Percentiles rank a stretch among this genome's conserved stretches.
Conservation (phyloP, 2,329 filamentous ascomycete genomes). For the Trichoderma pleuroti region DNA sequence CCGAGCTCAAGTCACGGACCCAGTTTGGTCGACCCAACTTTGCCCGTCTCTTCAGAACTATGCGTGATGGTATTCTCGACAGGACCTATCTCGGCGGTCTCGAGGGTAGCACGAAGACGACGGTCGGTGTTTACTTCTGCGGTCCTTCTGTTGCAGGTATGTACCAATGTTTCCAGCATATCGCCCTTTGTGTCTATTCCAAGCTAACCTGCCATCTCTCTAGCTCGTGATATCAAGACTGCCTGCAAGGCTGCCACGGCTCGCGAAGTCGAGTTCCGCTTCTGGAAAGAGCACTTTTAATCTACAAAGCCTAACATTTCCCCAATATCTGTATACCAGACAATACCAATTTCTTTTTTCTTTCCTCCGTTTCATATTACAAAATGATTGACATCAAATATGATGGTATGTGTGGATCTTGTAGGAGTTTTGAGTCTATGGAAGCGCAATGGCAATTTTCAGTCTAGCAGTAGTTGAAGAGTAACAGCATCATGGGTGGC, state of each 20-base stretch:
- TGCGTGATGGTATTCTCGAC: conserved; percentile 84
- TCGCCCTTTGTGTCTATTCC: not conserved
- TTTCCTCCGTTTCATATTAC: not conserved
- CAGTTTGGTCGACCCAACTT: conserved; percentile 97
- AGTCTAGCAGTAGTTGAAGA: not conserved
- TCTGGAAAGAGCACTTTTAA: conserved; percentile 96
- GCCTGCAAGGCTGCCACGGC: conserved; percentile 71
- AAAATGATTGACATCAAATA: conserved; percentile 5
- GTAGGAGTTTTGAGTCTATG: conserved; percentile 1
- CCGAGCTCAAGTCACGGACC: conserved; percentile 82
- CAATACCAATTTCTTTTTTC: conserved; percentile 11
- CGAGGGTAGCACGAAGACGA: conserved; percentile 71
- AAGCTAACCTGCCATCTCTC: conserved; percentile 31
- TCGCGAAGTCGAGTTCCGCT: conserved; percentile 84
- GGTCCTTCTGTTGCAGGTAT: conserved; percentile 71
- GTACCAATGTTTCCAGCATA: conserved; percentile 25
- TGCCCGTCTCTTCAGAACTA: conserved; percentile 69
- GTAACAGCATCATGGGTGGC: not conserved
- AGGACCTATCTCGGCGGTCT: conserved; percentile 81
- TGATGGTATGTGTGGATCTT: conserved; percentile 8
- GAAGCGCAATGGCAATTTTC: conserved; percentile 1
- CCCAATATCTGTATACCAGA: conserved; percentile 11
- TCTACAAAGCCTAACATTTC: not conserved
- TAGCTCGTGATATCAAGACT: conserved; percentile 77
- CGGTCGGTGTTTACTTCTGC: conserved; percentile 97